phyloP scores from a whole-genome alignment of 1,139 yeast genomes.

The Arxiozyma heterogenica region DNA sequence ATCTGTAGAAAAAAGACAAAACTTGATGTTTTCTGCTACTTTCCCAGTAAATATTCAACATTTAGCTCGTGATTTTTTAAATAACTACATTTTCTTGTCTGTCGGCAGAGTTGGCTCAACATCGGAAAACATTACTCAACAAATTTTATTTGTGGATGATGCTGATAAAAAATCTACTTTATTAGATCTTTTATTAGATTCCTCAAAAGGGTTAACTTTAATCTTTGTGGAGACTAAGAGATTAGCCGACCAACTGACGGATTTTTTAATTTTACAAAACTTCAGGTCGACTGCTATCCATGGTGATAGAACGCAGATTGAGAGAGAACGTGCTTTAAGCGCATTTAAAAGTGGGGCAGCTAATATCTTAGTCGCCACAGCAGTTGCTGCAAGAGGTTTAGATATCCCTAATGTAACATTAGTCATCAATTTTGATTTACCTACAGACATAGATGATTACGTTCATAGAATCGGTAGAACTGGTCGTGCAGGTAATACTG shows the following conservation, averaged over 20 bases:
- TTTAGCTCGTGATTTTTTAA: conserved; percentile 92
- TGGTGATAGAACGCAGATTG: conserved; percentile 95
- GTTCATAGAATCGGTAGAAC: conserved; percentile 99
- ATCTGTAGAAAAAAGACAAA: conserved; percentile 77
- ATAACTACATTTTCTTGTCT: conserved; percentile 86
- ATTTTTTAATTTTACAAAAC: conserved; percentile 74
- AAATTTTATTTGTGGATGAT: conserved; percentile 84
- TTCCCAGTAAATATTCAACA: conserved; percentile 96
- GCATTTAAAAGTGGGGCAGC: conserved; percentile 54
- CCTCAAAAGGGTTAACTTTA: conserved; percentile 66
- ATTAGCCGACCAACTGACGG: conserved; percentile 93
- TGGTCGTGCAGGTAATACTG: conserved; percentile 98
- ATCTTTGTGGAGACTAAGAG: conserved; percentile 96
- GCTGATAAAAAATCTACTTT: conserved; percentile 85
- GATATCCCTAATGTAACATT: conserved; percentile 98
- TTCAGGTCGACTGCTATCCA: conserved; percentile 97
- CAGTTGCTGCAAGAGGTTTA: conserved; percentile 92
- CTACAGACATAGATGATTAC: conserved; percentile 93
- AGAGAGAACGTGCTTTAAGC: conserved; percentile 90
- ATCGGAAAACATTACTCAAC: conserved; percentile 92
- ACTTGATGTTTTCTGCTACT: conserved; percentile 96
- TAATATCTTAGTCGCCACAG: conserved; percentile 76
- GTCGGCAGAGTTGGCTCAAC: conserved; percentile 98
- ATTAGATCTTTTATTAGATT: conserved; percentile 74
- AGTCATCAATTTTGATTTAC: conserved; percentile 92